Conservation (phyloP, 371 early-diverging fungal genomes). For the Mucor irregularis region DNA sequence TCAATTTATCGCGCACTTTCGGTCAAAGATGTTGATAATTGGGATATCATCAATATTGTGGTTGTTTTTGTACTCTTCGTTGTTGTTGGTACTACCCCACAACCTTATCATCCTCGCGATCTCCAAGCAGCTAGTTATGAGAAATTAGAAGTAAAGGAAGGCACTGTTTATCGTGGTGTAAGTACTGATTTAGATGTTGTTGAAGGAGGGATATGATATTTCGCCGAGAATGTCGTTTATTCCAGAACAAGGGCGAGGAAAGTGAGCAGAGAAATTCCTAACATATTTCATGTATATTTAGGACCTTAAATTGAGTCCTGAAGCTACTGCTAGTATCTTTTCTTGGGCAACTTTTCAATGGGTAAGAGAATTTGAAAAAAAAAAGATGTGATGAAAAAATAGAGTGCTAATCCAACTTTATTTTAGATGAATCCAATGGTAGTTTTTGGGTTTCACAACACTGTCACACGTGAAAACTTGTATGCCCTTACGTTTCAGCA, state of each 20-base stretch:
- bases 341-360: conserved; percentile 43
- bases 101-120: conserved; percentile 36
- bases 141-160: conserved; percentile 29
- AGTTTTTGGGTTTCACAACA: conserved; percentile 27
- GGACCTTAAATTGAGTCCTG: conserved; percentile 32
- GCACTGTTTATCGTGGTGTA: conserved; percentile 23
- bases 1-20: background rate
- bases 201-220: background rate
- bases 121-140: conserved; percentile 22
- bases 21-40: background rate
- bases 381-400: background rate
- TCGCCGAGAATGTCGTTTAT: too few relatives aligned
- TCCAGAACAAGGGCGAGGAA: too few relatives aligned
- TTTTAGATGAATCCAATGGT: conserved; percentile 38
- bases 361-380: conserved; percentile 20
- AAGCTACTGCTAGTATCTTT: conserved; percentile 36
- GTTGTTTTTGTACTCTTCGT: conserved; percentile 4
- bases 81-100: conserved; percentile 20
- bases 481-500: conserved; percentile 40
- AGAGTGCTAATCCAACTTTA: background rate
- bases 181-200: background rate
- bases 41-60: background rate
- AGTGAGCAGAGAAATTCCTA: too few relatives aligned
- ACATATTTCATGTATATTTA: too few relatives aligned
- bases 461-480: conserved; percentile 23